Evolutionary conservation across 345 rosid genomes (phyloP), one percentile per base, ranked within the genome.

Genomic region (Salix exigua): DNA sequence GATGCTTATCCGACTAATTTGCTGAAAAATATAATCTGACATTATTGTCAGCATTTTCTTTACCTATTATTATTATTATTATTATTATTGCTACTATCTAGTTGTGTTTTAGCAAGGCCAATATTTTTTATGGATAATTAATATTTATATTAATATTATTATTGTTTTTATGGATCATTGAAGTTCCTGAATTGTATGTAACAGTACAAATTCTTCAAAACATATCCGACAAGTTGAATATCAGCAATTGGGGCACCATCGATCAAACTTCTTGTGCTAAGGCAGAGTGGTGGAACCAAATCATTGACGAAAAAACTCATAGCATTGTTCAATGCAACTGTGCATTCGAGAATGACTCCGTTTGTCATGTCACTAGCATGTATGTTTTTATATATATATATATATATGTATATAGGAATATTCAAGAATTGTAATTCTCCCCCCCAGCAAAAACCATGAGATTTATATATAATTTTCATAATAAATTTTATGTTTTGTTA

Each of bases 291-390:
- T 4, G 33, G 33, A 87, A 79, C 21, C 46, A 44, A 13, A n/a
- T 0, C 8, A 16, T 16, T 2, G 0, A 16, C 3, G 0, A 0
- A 1, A 65, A 0, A 5, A 25, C 30, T 48, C 9, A 7, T 26
- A 81, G 87, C 79, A 79, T 31, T 53, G 85, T 94, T 58, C 23
- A 77, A 10, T 94, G 98, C 75, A 55, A 90, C 79, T 91, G 97
- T 75, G 38, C 86, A 44, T 71, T 76, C 5, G 72, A 30, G 62
- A 40, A 63, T 72, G 71, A 25, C 79, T 76, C 83, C 1, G 40
- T 82, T 51, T 91, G 93, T 74, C 97, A 80, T 63, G 93, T 93
- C 79, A 93, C 90, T 23, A 67, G 1, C 64, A 81, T 93, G 97
- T 91, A 86, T 80, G 87, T 7, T 9, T 40, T 35, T 78, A 18